phyloP scores from a whole-genome alignment of 805 yeast genomes.

The Candida krabiensis region DNA sequence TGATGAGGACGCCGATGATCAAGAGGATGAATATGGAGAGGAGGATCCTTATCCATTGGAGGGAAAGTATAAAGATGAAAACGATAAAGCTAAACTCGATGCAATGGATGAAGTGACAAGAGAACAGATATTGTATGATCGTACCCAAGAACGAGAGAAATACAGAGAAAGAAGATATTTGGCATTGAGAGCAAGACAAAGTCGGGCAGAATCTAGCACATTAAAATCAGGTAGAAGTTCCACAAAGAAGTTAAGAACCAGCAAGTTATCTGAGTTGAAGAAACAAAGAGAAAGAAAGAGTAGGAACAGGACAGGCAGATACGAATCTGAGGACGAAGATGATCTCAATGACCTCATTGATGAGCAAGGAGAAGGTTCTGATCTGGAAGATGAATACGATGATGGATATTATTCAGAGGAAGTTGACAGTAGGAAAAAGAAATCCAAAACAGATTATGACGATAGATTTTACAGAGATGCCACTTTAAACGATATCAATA shows the following conservation, averaged over 20 bases:
- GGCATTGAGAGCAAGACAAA: slow-evolving; percentile 74
- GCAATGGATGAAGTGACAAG: slow-evolving; percentile 90
- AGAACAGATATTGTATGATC: slow-evolving; percentile 86
- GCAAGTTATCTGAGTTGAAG: slow-evolving; percentile 35
- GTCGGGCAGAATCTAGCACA: slow-evolving; percentile 38
- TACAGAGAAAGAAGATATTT: slow-evolving; percentile 81
- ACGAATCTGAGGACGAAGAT: slow-evolving; percentile 44
- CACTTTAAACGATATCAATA: slow-evolving; percentile 62
- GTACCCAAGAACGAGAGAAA: slow-evolving; percentile 88
- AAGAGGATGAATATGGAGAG: slow-evolving; percentile 40
- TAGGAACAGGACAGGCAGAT: slow-evolving; percentile 27
- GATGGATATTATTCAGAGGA: slow-evolving; percentile 29
- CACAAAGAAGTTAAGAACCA: slow-evolving; percentile 31
- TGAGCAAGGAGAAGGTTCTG: slow-evolving; percentile 39
- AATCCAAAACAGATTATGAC: slow-evolving; percentile 44
- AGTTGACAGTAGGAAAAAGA: slow-evolving; percentile 39
- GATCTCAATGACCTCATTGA: slow-evolving; percentile 36
- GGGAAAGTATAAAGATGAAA: slow-evolving; percentile 83
- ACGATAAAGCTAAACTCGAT: slow-evolving; percentile 63
- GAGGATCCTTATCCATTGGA: slow-evolving; percentile 88
- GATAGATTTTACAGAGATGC: slow-evolving; percentile 41
- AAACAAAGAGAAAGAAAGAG: slow-evolving; percentile 37
- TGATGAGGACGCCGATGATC: slow-evolving; percentile 31
- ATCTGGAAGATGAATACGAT: slow-evolving; percentile 45
- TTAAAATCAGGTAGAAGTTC: slow-evolving; percentile 25